Evolutionary conservation across 2,329 filamentous ascomycete species (phyloP).

Genomic region (Neonectria faginata): DNA sequence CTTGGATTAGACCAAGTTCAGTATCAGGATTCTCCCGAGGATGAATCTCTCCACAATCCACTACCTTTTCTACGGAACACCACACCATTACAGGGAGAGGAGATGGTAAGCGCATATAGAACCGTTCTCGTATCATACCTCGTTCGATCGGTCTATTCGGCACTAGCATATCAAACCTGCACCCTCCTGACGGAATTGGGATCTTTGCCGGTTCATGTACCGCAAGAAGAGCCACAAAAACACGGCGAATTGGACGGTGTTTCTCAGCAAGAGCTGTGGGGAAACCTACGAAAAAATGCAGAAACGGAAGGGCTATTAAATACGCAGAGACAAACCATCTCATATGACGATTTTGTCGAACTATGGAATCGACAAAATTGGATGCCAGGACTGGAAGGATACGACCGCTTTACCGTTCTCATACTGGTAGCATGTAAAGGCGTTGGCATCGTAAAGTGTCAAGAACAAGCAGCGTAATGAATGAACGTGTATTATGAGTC

Average conservation of each 20-base stretch:
- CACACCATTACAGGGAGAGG: background rate
- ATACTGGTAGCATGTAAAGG: constrained; percentile 24
- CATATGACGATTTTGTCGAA: constrained; percentile 15
- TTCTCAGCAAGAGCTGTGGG: constrained; percentile 7
- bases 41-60: background rate
- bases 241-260: background rate
- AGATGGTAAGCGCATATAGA: constrained; percentile 24
- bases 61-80: background rate
- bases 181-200: constrained; percentile 10
- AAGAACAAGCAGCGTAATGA: background rate
- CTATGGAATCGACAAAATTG: constrained; percentile 13
- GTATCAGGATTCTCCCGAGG: background rate
- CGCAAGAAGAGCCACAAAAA: background rate
- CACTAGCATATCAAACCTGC: constrained; percentile 17
- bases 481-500: background rate
- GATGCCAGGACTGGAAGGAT: constrained; percentile 1
- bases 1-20: background rate
- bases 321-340: background rate
- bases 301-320: background rate
- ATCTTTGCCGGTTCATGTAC: constrained; percentile 14
- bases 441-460: constrained; percentile 1
- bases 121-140: constrained; percentile 24
- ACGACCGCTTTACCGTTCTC: constrained; percentile 21
- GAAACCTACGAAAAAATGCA: background rate
- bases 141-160: constrained; percentile 14